Conservation (phyloP, 108 stramenopile genomes). For the Skeletonema potamos region DNA sequence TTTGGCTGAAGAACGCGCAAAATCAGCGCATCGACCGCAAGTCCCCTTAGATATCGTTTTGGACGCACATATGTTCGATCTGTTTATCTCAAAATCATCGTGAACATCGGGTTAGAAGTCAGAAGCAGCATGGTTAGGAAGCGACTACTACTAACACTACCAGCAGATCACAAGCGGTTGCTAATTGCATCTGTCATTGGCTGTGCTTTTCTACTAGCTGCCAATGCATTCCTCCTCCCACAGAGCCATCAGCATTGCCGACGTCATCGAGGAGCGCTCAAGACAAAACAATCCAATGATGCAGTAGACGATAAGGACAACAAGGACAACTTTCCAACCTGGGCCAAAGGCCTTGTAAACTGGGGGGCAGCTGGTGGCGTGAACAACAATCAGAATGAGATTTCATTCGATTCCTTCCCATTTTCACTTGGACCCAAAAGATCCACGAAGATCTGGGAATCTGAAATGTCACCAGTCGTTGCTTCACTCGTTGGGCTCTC, state of each 20-base stretch:
- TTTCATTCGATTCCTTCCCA: slow-evolving; percentile 27
- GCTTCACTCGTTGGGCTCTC: too few species aligned
- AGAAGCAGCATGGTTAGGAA: not conserved
- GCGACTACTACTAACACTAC: too few species aligned
- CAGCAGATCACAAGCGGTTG: not conserved
- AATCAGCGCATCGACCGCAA: too few species aligned
- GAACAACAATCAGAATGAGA: not conserved
- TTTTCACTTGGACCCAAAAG: slow-evolving; percentile 11
- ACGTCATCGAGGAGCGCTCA: not conserved
- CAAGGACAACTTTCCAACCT: not conserved
- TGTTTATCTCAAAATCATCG: too few species aligned
- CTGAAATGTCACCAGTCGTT: slow-evolving; percentile 36
- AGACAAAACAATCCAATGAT: not conserved
- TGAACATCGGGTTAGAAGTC: too few species aligned
- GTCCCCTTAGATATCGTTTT: too few species aligned
- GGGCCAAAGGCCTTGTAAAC: not conserved
- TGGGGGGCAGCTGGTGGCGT: not conserved
- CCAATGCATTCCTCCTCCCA: not conserved
- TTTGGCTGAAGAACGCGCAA: too few species aligned
- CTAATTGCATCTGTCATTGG: not conserved
- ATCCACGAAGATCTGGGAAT: slow-evolving; percentile 16
- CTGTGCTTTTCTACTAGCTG: not conserved
- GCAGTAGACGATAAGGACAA: not conserved
- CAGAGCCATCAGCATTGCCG: not conserved
- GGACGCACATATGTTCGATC: too few species aligned